Percentiles rank a stretch among this genome's conserved stretches.
These are phyloP conservation scores for Rhizoctonia solani DNA, from an alignment of 1,284 basidiomycete genomes.

Conservation along the genomic window DNA sequence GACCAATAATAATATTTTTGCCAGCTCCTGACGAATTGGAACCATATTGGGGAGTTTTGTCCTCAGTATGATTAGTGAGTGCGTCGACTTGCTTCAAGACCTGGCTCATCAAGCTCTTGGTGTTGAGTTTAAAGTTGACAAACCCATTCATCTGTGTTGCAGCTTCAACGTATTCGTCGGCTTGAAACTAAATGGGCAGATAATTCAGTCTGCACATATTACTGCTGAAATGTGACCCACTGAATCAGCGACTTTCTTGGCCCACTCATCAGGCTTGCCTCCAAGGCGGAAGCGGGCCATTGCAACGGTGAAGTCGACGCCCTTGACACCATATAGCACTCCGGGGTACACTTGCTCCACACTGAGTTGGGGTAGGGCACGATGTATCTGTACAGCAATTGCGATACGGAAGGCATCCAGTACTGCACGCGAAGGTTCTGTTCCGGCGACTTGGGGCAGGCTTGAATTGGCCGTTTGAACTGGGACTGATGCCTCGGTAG, in stretches of 20 bases:
- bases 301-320: constrained; percentile 90
- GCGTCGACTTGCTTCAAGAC: constrained; percentile 82
- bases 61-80: constrained; percentile 64
- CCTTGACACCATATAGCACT: constrained; percentile 90
- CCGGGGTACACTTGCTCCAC: constrained; percentile 79
- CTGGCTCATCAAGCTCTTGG: constrained; percentile 69
- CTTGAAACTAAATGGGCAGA: constrained; percentile 57
- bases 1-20: constrained; percentile 69
- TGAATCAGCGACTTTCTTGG: constrained; percentile 70
- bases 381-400: constrained; percentile 77
- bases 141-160: constrained; percentile 76
- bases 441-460: constrained; percentile 62
- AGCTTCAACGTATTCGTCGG: constrained; percentile 68
- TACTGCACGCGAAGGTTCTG: constrained; percentile 71
- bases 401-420: constrained; percentile 86
- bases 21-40: constrained; percentile 74
- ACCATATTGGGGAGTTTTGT: constrained; percentile 68
- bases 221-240: constrained; percentile 54
- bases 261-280: constrained; percentile 81
- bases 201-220: neutral
- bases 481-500: constrained; percentile 10
- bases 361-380: constrained; percentile 68
- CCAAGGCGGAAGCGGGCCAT: constrained; percentile 87
- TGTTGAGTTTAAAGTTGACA: constrained; percentile 80
- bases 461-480: neutral